Percentiles rank a stretch among this genome's conserved stretches.
Evolutionary conservation across 2,329 filamentous ascomycete genomes (phyloP).

Genomic region (Dactylellina cionopaga): DNA sequence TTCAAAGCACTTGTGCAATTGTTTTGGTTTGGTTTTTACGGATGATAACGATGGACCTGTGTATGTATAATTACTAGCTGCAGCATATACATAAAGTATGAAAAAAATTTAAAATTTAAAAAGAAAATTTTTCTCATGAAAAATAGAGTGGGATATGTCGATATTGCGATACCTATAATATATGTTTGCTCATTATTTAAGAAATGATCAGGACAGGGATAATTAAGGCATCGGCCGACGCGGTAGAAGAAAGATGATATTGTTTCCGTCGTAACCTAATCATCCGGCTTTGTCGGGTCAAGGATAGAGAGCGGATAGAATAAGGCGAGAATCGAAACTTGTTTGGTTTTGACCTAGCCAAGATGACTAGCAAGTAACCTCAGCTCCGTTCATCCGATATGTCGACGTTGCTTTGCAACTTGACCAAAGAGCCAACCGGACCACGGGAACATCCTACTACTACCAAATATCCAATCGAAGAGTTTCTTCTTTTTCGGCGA

Average conservation of each 20-base stretch:
- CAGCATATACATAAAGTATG: constrained; percentile 19
- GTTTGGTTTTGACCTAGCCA: constrained; percentile 16
- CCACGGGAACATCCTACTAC: constrained; percentile 38
- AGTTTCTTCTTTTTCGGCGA: too few relatives aligned
- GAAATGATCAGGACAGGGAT: neutral
- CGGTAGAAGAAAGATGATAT: neutral
- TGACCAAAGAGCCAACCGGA: constrained; percentile 31
- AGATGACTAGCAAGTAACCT: too few relatives aligned
- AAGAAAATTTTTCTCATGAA: too few relatives aligned
- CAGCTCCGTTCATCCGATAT: constrained; percentile 50
- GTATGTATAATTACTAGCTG: too few relatives aligned
- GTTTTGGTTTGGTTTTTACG: too few relatives aligned
- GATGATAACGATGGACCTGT: too few relatives aligned
- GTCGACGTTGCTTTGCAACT: neutral
- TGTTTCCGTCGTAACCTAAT: constrained; percentile 8
- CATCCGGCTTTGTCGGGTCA: constrained; percentile 13
- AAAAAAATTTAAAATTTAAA: too few relatives aligned
- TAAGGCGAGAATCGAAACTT: constrained; percentile 14
- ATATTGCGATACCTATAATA: too few relatives aligned
- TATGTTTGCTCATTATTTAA: too few relatives aligned
- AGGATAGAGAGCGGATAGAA: constrained; percentile 19
- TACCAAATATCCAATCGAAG: too few relatives aligned
- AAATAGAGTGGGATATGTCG: too few relatives aligned
- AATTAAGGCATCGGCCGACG: neutral
- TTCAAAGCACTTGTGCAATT: too few relatives aligned